Evolutionary conservation across 1,139 yeast genomes (phyloP), one percentile per base, ranked within the genome.

Genomic region (Candida tropicalis): DNA sequence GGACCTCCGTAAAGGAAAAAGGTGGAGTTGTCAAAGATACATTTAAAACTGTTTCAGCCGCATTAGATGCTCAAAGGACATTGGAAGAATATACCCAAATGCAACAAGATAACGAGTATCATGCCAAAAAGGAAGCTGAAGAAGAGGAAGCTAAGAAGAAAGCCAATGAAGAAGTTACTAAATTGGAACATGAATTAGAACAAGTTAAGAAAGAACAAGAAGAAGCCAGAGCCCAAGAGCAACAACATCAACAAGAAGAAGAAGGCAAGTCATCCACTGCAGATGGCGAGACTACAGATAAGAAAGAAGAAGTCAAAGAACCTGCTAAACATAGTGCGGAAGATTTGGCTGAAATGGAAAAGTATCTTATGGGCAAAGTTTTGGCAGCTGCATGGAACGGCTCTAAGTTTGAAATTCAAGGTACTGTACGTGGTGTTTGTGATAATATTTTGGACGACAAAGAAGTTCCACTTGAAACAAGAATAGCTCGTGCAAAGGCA

Each of bases 381-480:
- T 71, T 91, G 40, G 91, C 95, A 3, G 97, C 97, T 0, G 96
- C 97, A 8, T 91, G 99, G 99, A 84, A 86, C 39, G 98, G 97
- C 0, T 87, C 97, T 17, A 83, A 82, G 55, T 84, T 83, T 62
- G 99, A 91, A 63, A 87, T 91, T 45, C 93, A 87, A 59, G 79
- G 93, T n/a, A 88, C 96, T 0, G 73, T 89, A 27, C 71, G 97
- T 46, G 88, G 81, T 17, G 97, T 91, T 12, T 91, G 97, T 62
- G 96, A 90, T 59, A 68, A 66, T 38, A 84, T 90, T 4, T 70
- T 93, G 41, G 85, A 85, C 52, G 88, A 86, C 58, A 65, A 73
- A 40, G 68, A 71, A 1, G 87, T 81, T 5, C 67, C 81, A 1
- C 59, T 78, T 33, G 63, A 65, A 5, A 81, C 79, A 49, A 75